Percentiles rank a stretch among this genome's conserved stretches.
phyloP scores from a whole-genome alignment of 331 rosid genomes.

The Rhamnella rubrinervis region DNA sequence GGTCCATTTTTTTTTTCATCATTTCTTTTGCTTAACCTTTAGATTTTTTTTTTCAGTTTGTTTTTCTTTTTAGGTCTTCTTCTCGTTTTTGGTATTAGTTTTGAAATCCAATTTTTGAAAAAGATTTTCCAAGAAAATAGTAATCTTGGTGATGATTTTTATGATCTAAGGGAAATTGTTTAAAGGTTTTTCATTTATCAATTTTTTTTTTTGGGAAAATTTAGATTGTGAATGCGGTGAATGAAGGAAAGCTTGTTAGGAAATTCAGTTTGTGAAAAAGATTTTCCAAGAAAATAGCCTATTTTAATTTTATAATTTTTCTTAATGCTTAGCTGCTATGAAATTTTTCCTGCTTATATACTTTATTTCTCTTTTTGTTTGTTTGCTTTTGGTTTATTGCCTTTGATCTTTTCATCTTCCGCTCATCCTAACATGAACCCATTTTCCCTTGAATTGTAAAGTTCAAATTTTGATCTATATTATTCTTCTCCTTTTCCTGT shows the following conservation, averaged over 20 bases:
- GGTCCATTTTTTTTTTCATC: conserved; percentile 1
- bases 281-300: too few relatives aligned
- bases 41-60: neutral
- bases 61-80: neutral
- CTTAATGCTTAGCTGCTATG: neutral
- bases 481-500: neutral
- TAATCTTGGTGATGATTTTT: neutral
- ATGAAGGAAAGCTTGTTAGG: conserved; percentile 42
- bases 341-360: too few relatives aligned
- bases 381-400: too few relatives aligned
- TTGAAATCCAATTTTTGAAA: neutral
- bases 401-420: too few relatives aligned
- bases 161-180: neutral
- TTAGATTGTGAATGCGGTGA: conserved; percentile 70
- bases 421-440: too few relatives aligned
- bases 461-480: too few relatives aligned
- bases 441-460: neutral
- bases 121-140: too few relatives aligned
- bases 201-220: conserved; percentile 9
- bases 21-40: too few relatives aligned
- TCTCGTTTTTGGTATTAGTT: neutral
- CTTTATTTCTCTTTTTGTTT: too few relatives aligned
- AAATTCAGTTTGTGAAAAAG: too few relatives aligned
- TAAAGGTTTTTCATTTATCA: neutral
- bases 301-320: neutral